Base-by-base conservation (phyloP, 169 alveolate species). In the Toxoplasma gondii region DNA sequence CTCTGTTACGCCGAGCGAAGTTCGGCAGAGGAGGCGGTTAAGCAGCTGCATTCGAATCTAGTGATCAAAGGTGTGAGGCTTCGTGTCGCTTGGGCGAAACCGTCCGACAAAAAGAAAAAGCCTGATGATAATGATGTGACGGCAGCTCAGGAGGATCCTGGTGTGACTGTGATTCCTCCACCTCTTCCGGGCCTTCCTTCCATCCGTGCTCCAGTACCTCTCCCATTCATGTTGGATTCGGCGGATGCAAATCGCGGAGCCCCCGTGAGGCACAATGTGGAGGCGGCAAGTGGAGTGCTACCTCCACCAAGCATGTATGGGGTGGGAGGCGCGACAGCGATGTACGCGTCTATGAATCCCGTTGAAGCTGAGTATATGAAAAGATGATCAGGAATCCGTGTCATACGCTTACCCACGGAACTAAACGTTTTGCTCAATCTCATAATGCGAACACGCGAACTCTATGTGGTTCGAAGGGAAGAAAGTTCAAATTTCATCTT, bases 21-120 rank as follows among this genome's bases (percentile, higher is more conserved):
- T 82, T 91, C 97, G 5, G 99, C 99, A 36, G 98, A 96, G 92
- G 95, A 88, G 27, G 98, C 99, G 16, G 93, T 97, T 7, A 87
- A 96, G 91, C 95, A 95, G 54, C 81, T 94, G 43, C 94, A 92
- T 84, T 91, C 95, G 41, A 86, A 92, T 54, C 93, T 97, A 27
- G 64, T 38, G 31, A 93, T 97, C 45, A 96, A 94, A 49, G 97
- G 96, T 38, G 92, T 69, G 36, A 43, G 90, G 70, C 94, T 96
- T 64, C 94, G 96, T 7, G 90, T 95, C 5, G 64, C 97, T 31
- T 96, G 98, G 98, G 96, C 97, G 4, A 95, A 94, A 88, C 95
- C 97, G 12, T 10, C 19, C n/a, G 81, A 88, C 22, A 29, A 49
- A 36, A 27, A 24, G 64, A 36, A 29, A 9, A 49, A 88, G 38